phyloP scores from a whole-genome alignment of 176 grass and related monocot genomes.

The Olyra latifolia region DNA sequence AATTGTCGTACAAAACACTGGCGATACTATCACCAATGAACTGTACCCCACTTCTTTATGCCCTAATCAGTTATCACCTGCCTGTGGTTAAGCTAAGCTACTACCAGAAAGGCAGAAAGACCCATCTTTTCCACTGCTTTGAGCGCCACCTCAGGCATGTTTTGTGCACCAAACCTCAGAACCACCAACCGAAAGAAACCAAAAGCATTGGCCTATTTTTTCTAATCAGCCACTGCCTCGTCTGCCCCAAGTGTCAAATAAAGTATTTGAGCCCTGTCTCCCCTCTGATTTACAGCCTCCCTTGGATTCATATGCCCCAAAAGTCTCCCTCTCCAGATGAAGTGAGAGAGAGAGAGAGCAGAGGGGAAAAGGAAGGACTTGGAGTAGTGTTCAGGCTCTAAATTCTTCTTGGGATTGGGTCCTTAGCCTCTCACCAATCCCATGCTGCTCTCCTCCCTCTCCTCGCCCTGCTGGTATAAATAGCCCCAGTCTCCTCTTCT shows the following conservation, averaged over 20 bases:
- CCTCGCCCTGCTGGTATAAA: constrained; percentile 55
- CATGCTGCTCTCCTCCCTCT: constrained; percentile 15
- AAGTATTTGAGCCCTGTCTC: constrained; percentile 48
- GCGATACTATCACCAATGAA: not conserved
- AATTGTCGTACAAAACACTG: constrained; percentile 5
- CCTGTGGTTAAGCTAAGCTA: not conserved
- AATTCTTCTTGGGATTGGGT: constrained; percentile 98
- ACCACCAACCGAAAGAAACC: constrained; percentile 12
- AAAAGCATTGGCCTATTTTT: not conserved
- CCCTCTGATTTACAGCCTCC: constrained; percentile 44
- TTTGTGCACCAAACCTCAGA: constrained; percentile 20
- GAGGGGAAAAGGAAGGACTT: constrained; percentile 7
- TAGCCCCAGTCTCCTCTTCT: constrained; percentile 34
- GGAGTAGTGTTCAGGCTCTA: constrained; percentile 61
- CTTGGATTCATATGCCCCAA: constrained; percentile 50
- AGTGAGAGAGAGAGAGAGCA: not conserved
- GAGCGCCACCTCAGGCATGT: constrained; percentile 7
- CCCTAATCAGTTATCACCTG: not conserved
- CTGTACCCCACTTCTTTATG: constrained; percentile 24
- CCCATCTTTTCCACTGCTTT: constrained; percentile 19
- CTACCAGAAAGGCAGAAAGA: not conserved
- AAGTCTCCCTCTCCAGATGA: constrained; percentile 44
- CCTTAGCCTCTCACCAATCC: constrained; percentile 54
- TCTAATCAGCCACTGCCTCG: constrained; percentile 25
- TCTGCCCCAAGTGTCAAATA: constrained; percentile 36